Conservation (phyloP, 345 rosid genomes). For the Bretschneidera sinensis region DNA sequence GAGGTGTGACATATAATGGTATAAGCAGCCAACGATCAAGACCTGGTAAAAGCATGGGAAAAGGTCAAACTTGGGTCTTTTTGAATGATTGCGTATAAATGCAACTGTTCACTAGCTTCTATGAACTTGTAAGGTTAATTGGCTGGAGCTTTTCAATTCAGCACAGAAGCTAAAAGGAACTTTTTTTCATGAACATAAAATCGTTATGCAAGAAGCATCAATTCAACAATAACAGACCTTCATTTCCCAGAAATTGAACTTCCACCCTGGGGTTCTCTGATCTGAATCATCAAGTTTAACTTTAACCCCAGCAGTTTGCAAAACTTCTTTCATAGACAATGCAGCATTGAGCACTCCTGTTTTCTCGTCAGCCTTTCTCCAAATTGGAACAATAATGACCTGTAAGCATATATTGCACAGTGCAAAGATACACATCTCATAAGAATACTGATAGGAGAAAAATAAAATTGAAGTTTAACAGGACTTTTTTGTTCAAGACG, state of each 20-base stretch:
- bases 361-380: slow-evolving; percentile 81
- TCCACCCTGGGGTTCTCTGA: slow-evolving; percentile 87
- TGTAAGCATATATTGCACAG: slow-evolving; percentile 19
- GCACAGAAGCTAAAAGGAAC: neutral
- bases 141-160: neutral
- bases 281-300: slow-evolving; percentile 91
- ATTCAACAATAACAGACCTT: slow-evolving; percentile 41
- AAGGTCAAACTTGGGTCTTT: neutral
- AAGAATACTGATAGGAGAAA: slow-evolving; percentile 4
- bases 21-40: slow-evolving; percentile 2
- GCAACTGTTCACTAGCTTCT: neutral
- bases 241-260: slow-evolving; percentile 97
- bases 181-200: neutral
- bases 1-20: neutral
- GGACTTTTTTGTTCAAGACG: neutral
- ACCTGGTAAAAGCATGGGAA: neutral
- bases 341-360: slow-evolving; percentile 68
- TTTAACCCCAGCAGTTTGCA: slow-evolving; percentile 59
- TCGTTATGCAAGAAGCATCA: neutral
- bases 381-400: slow-evolving; percentile 87
- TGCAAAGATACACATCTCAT: neutral
- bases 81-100: neutral
- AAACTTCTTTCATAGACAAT: slow-evolving; percentile 50
- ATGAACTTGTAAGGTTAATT: no score
- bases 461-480: neutral